These are phyloP conservation scores for Marasmius fiardii DNA, from an alignment of 1,284 basidiomycete species.

Conservation along the genomic window DNA sequence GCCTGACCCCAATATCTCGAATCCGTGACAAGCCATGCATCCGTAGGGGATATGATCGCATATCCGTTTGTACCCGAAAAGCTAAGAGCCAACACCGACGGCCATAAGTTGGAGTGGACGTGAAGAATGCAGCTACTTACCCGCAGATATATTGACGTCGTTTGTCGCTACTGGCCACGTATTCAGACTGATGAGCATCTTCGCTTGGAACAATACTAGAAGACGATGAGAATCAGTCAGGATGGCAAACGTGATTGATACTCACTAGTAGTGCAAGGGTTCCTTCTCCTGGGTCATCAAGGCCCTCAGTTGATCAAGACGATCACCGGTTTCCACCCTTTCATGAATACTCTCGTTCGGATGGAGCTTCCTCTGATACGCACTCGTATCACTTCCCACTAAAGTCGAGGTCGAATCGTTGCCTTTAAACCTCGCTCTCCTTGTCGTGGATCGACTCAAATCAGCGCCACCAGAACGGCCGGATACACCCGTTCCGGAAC, in stretches of 20 bases:
- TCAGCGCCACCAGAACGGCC: background rate
- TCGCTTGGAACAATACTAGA: slow-evolving; percentile 73
- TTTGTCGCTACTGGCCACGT: slow-evolving; percentile 78
- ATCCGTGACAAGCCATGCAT: slow-evolving; percentile 79
- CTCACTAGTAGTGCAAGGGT: slow-evolving; percentile 83
- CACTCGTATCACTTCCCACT: background rate
- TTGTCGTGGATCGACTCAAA: background rate
- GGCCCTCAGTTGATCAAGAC: background rate
- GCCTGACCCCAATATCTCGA: slow-evolving; percentile 91
- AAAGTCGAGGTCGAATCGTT: slow-evolving; percentile 14
- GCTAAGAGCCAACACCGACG: slow-evolving; percentile 33
- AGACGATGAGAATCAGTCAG: slow-evolving; percentile 8
- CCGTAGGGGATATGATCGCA: slow-evolving; percentile 68
- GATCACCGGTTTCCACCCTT: background rate
- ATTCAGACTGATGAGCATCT: slow-evolving; percentile 90
- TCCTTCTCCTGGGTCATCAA: slow-evolving; percentile 55
- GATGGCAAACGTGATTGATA: slow-evolving; percentile 18
- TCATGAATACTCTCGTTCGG: slow-evolving; percentile 2
- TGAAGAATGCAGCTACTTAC: slow-evolving; percentile 36
- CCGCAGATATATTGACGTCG: slow-evolving; percentile 83
- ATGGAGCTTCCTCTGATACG: background rate
- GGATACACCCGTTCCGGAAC: background rate
- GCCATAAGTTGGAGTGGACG: slow-evolving; percentile 4
- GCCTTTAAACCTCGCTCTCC: background rate
- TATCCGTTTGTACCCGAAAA: slow-evolving; percentile 87